Percentiles rank a stretch among this genome's conserved stretches.
Evolutionary conservation across 306 rosid species (phyloP).

Genomic region (Casuarina cunninghamiana): DNA sequence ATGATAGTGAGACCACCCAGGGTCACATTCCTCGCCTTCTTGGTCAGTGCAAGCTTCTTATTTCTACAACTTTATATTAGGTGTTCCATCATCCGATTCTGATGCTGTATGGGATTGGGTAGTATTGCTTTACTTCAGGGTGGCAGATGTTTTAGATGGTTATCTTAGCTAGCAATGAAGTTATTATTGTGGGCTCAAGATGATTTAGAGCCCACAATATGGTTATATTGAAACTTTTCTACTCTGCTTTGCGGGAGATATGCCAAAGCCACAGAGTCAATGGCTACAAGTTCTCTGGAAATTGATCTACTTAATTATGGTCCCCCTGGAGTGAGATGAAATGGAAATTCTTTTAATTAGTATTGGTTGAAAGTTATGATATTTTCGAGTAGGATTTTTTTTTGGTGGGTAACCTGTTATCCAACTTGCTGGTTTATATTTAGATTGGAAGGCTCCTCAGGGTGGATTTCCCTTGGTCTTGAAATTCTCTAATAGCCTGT

Average conservation of each 20-base stretch:
- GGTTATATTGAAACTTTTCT: too few relatives aligned
- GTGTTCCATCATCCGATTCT: neutral
- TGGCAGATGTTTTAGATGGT: neutral
- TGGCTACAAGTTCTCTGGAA: neutral
- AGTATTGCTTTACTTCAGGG: neutral
- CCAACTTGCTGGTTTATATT: neutral
- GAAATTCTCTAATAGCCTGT: neutral
- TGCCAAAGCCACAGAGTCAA: neutral
- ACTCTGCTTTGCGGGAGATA: neutral
- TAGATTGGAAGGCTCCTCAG: neutral
- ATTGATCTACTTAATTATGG: neutral
- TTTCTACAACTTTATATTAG: constrained; percentile 19
- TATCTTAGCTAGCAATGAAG: neutral
- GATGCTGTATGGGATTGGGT: neutral
- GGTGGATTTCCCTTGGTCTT: neutral
- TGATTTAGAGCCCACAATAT: neutral
- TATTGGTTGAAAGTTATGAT: neutral
- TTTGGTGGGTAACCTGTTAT: neutral
- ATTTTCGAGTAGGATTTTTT: neutral
- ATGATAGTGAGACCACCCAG: constrained; percentile 55
- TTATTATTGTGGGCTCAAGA: neutral
- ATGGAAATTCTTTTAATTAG: neutral
- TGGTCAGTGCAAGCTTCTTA: constrained; percentile 49
- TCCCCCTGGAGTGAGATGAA: neutral
- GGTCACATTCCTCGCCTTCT: constrained; percentile 97